A percentile compares a stretch with the other conserved stretches of the same genome.
Evolutionary conservation across 441 rosid genomes (phyloP).

Genomic region (Iberis amara): DNA sequence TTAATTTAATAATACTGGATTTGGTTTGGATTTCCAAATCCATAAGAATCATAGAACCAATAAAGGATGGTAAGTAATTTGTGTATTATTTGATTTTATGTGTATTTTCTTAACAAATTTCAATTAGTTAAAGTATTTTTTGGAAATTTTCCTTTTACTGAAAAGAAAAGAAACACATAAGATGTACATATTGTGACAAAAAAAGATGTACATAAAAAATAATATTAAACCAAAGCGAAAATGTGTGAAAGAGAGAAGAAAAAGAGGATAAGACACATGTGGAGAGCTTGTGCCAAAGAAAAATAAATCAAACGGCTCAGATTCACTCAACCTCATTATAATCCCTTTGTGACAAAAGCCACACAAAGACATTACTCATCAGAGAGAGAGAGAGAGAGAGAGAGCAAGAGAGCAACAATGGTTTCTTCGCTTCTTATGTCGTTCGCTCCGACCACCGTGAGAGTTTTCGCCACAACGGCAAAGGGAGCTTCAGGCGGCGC

Average conservation of each 20-base stretch:
- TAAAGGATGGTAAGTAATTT: too few species aligned
- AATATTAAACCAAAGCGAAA: neutral
- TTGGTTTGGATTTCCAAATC: too few species aligned
- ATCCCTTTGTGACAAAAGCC: constrained; percentile 26
- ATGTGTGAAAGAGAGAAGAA: constrained; percentile 12
- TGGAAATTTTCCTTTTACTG: too few species aligned
- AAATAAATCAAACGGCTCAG: constrained; percentile 39
- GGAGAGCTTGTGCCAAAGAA: constrained; percentile 49
- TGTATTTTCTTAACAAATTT: too few species aligned
- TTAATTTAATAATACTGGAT: too few species aligned
- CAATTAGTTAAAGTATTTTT: too few species aligned
- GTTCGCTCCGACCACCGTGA: constrained; percentile 50
- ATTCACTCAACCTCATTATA: constrained; percentile 24
- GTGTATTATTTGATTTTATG: too few species aligned
- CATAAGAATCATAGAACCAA: too few species aligned
- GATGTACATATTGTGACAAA: too few species aligned
- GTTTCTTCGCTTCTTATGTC: constrained; percentile 55
- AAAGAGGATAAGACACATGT: constrained; percentile 58
- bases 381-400: neutral
- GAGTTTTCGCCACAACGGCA: constrained; percentile 55
- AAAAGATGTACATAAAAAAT: too few species aligned
- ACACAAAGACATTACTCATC: constrained; percentile 12
- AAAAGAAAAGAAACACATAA: too few species aligned
- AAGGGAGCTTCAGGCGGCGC: constrained; percentile 38
- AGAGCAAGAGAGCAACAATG: constrained; percentile 25